Evolutionary conservation across 2,329 filamentous ascomycete genomes (phyloP), one percentile per base, ranked within the genome.

Genomic region (Claviceps arundinis): DNA sequence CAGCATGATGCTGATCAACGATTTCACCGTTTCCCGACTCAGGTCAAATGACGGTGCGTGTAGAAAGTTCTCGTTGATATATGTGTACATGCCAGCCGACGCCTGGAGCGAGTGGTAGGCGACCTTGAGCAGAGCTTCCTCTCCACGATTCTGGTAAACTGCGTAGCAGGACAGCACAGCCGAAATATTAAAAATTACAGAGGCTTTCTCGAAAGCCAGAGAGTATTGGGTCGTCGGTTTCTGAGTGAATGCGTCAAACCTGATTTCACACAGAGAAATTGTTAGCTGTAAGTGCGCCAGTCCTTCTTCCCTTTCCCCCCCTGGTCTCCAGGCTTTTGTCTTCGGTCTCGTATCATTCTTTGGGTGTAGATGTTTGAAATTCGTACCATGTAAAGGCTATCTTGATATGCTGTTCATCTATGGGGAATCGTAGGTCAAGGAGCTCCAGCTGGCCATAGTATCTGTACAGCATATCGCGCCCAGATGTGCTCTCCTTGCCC

Each of bases 181-280:
- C 40, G 91, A 95, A 59, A 98, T 98, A 70, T 98, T 98, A 77
- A 98, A 98, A 62, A 98, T 96, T 64, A 98, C 95, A 61, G 91
- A 97, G 14, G 93, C 93, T 67, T 98, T 98, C 68, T 98, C 93
- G 66, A 94, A 98, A 47, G 93, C 93, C 47, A 98, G 77, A 7
- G 90, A 96, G 72, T 94, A 96, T 68, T 98, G 93, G 4, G 90
- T 84, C 4, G 93, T 98, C n/a, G 89, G 80, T 64, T 97, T 96
- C 67, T 95, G 90, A 45, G 93, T 98, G 66, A 98, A 98, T n/a
- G 94, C 93, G 68, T 98, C 93, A 71, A 94, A 97, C 89, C 89
- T 95, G 30, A 44, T 56, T 42, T 14, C 11, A 38, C 13, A 22
- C 19, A 13, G 19, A 40, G 34, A 26, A 19, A 24, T 47, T 17